These are phyloP conservation scores for Citrus reticulata DNA, from an alignment of 345 rosid genomes.

Conservation along the genomic window DNA sequence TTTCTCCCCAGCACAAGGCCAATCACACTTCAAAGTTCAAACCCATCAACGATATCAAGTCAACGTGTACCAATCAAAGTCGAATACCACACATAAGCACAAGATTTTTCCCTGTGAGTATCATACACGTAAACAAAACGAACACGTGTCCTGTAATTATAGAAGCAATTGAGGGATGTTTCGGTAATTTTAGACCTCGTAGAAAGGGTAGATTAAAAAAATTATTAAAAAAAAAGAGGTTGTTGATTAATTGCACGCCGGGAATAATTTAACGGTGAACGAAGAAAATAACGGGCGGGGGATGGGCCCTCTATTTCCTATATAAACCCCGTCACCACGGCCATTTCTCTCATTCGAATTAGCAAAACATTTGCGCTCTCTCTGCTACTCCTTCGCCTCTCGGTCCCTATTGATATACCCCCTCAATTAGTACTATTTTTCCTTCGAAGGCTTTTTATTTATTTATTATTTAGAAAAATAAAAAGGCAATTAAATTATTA, in stretches of 20 bases:
- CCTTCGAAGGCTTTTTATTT: too few species aligned
- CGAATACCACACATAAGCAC: not conserved
- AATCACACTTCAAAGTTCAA: not conserved
- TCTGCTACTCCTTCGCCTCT: not conserved
- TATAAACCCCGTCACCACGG: slow-evolving; percentile 38
- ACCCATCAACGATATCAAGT: not conserved
- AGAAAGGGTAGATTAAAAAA: not conserved
- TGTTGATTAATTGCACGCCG: not conserved
- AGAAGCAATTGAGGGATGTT: not conserved
- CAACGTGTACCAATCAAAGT: not conserved
- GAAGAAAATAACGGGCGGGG: slow-evolving; percentile 37
- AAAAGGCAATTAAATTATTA: not conserved
- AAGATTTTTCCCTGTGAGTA: not conserved
- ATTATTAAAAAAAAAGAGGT: not conserved
- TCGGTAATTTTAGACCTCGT: not conserved
- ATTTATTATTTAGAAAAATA: too few species aligned
- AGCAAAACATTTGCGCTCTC: slow-evolving; percentile 11
- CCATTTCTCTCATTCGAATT: slow-evolving; percentile 2
- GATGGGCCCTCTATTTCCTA: slow-evolving; percentile 44
- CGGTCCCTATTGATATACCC: not conserved
- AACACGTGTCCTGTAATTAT: not conserved
- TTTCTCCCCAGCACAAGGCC: not conserved
- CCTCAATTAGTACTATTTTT: not conserved
- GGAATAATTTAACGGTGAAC: slow-evolving; percentile 18
- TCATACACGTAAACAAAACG: not conserved